phyloP scores from a whole-genome alignment of 306 rosid genomes.

The Morella rubra region DNA sequence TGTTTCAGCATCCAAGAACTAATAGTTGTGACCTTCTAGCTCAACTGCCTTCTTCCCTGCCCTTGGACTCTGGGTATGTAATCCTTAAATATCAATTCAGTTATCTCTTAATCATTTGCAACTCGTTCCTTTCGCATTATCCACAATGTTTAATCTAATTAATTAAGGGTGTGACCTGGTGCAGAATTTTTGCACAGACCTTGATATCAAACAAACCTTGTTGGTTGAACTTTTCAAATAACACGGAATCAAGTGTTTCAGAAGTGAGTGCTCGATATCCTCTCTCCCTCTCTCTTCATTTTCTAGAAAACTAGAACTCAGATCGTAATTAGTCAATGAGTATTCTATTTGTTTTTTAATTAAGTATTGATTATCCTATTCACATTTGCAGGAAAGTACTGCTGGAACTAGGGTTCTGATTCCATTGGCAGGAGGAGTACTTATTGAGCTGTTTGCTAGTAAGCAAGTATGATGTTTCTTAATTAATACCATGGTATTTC shows the following conservation, averaged over 20 bases:
- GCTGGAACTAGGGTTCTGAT: constrained; percentile 72
- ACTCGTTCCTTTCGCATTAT: background rate
- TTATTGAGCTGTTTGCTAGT: constrained; percentile 70
- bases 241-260: constrained; percentile 37
- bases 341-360: no score
- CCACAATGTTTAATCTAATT: background rate
- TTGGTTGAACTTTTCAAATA: constrained; percentile 67
- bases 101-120: background rate
- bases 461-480: constrained; percentile 50
- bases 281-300: background rate
- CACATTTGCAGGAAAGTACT: constrained; percentile 60
- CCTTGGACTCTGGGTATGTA: constrained; percentile 70
- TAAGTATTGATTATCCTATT: background rate
- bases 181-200: constrained; percentile 69
- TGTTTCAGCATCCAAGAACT: constrained; percentile 59
- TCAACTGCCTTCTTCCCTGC: constrained; percentile 55
- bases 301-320: background rate
- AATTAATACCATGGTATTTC: background rate
- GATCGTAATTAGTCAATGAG: background rate
- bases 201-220: constrained; percentile 66
- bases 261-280: constrained; percentile 41
- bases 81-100: background rate
- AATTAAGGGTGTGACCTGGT: constrained; percentile 4
- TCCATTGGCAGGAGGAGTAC: constrained; percentile 74
- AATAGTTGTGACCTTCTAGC: constrained; percentile 68